Evolutionary conservation across 202 grass and related monocot genomes (phyloP), one percentile per base, ranked within the genome.

Genomic region (Setaria viridis): DNA sequence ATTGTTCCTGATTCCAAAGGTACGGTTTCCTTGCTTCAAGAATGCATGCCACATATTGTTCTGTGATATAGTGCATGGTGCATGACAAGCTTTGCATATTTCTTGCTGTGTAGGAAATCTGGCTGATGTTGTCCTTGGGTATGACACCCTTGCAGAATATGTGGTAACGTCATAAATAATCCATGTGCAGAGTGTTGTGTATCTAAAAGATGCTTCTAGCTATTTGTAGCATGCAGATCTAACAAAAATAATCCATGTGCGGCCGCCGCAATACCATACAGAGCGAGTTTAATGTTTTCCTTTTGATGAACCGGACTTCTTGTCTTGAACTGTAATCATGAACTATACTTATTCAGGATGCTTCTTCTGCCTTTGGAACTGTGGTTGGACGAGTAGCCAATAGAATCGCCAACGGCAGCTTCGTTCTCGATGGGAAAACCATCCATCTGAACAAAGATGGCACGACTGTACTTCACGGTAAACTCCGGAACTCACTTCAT

Each of bases 321-420:
- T 74, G 29, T 54, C 54, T 35, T 50, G 35, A 41, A 20, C 0
- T 67, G 8, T 67, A 42, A 67, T 2, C 7, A 19, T 1, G 16
- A 37, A 37, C 12, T 17, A 42, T 4, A 10, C 17, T 41, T 41
- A 42, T 67, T 56, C 72, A 75, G 72, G 4, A 55, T 16, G 9
- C 1, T 37, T 75, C 71, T 75, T 56, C 72, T 17, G 50, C 72
- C 49, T 75, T 75, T 39, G 72, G 72, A 75, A 75, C 72, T 5
- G 72, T 75, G 49, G 72, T 95, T 9, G 92, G 92, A 48, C 89
- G 91, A 43, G 95, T 97, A 53, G 95, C 92, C 32, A 97, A 94
- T 68, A 86, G 95, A 82, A 88, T 97, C 19, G 79, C 87, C 0
- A 87, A 90, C 0, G 89, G 76, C 5, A 80, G 69, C 34, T 97